Conservation (phyloP, 2,329 filamentous ascomycete species). For the Monilinia polystroma region DNA sequence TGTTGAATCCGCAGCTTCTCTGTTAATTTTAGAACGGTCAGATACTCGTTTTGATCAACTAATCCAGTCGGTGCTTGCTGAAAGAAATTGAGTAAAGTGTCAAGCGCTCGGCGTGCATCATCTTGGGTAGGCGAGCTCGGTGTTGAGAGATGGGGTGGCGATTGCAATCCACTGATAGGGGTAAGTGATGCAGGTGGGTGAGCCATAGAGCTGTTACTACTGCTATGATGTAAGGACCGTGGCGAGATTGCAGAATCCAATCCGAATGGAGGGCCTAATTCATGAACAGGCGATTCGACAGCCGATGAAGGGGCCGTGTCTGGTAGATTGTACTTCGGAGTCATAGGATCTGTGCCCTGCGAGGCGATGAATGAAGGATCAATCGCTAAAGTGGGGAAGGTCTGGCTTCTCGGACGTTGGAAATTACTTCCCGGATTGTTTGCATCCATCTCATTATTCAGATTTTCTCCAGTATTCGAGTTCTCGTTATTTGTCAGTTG, state of each 20-base stretch:
- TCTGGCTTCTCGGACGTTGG: constrained; percentile 81
- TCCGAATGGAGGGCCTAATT: constrained; percentile 43
- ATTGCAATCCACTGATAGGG: constrained; percentile 40
- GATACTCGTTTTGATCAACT: constrained; percentile 74
- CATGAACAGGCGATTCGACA: constrained; percentile 52
- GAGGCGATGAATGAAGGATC: constrained; percentile 53
- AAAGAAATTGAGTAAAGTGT: constrained; percentile 80
- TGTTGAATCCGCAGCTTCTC: constrained; percentile 76
- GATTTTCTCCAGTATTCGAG: constrained; percentile 6
- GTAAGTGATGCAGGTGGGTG: constrained; percentile 44
- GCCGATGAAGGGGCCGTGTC: constrained; percentile 44
- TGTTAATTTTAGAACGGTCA: constrained; percentile 76
- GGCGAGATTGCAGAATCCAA: constrained; percentile 44
- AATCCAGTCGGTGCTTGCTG: constrained; percentile 64
- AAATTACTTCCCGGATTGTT: constrained; percentile 45
- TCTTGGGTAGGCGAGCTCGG: constrained; percentile 73
- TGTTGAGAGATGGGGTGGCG: constrained; percentile 53
- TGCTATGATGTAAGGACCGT: constrained; percentile 51
- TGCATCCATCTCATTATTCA: constrained; percentile 17
- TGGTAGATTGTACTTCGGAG: constrained; percentile 50
- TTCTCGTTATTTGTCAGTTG: constrained; percentile 3
- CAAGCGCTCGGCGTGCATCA: constrained; percentile 78
- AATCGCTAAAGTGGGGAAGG: constrained; percentile 71
- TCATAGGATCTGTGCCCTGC: constrained; percentile 52
- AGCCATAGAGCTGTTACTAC: constrained; percentile 51